Percentiles rank a stretch among this genome's conserved stretches.
Conservation (phyloP, 2,329 filamentous ascomycete species). For the Trichoderma sp. region DNA sequence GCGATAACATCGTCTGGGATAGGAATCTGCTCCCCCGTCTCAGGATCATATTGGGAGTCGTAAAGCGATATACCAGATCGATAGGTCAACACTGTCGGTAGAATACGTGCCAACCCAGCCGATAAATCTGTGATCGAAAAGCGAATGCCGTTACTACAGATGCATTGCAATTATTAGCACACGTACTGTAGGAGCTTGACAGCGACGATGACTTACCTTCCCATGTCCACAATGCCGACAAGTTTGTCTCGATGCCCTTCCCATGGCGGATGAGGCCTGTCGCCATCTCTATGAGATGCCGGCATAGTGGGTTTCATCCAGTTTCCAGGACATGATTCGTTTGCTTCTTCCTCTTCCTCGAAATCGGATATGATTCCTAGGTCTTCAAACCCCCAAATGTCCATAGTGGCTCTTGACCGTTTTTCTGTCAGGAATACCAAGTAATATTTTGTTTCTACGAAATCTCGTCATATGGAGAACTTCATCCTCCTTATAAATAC, state of each 20-base stretch:
- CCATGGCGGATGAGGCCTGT: slow-evolving; percentile 29
- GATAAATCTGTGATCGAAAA: slow-evolving; percentile 56
- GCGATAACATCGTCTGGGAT: slow-evolving; percentile 31
- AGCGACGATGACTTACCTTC: slow-evolving; percentile 25
- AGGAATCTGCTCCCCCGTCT: slow-evolving; percentile 32
- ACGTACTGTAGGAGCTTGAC: not conserved
- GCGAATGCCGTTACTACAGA: slow-evolving; percentile 63
- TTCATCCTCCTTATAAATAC: not conserved
- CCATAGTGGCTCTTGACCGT: not conserved
- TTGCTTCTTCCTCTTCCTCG: not conserved
- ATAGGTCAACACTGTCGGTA: slow-evolving; percentile 46
- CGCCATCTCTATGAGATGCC: not conserved
- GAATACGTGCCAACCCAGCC: slow-evolving; percentile 54
- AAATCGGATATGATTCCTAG: not conserved
- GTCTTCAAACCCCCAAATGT: slow-evolving; percentile 16
- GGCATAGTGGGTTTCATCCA: not conserved
- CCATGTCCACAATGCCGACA: slow-evolving; percentile 38
- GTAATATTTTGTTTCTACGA: not conserved
- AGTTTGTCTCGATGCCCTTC: slow-evolving; percentile 31
- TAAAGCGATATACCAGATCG: slow-evolving; percentile 34
- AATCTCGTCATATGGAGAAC: not conserved
- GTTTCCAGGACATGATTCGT: not conserved
- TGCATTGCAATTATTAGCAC: slow-evolving; percentile 8
- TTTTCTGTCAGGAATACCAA: not conserved
- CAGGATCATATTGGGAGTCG: slow-evolving; percentile 32